Percentiles rank a stretch among this genome's conserved stretches.
phyloP scores from a whole-genome alignment of 2,329 filamentous ascomycete species.

The Aspergillus piperis region DNA sequence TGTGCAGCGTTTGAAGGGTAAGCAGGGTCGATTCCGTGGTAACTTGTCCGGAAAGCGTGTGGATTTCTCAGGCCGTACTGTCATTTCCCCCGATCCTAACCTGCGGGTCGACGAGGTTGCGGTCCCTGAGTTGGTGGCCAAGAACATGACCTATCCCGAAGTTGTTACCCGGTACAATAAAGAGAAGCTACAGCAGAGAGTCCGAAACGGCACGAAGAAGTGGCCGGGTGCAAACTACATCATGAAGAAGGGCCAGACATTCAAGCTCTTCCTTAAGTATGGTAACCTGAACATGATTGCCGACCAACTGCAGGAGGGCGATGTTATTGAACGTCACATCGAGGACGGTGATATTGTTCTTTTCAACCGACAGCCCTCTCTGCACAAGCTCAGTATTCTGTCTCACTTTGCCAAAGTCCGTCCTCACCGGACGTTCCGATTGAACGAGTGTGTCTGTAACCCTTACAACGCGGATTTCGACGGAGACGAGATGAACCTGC shows the following conservation, averaged over 20 bases:
- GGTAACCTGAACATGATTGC: constrained; percentile 72
- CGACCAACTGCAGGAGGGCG: constrained; percentile 73
- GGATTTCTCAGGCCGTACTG: constrained; percentile 94
- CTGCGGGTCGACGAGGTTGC: constrained; percentile 91
- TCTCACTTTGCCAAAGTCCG: constrained; percentile 91
- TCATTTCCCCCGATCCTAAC: constrained; percentile 97
- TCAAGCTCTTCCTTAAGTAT: constrained; percentile 75
- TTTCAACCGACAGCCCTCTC: constrained; percentile 95
- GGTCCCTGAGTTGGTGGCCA: constrained; percentile 86
- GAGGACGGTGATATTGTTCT: constrained; percentile 95
- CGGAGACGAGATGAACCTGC: constrained; percentile 98
- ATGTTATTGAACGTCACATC: constrained; percentile 90
- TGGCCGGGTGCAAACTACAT: constrained; percentile 90
- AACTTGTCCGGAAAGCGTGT: constrained; percentile 98
- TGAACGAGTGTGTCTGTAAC: constrained; percentile 97
- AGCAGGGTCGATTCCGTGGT: constrained; percentile 94
- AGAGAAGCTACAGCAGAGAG: constrained; percentile 71
- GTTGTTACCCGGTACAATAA: constrained; percentile 82
- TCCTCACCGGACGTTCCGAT: constrained; percentile 90
- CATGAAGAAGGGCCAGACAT: constrained; percentile 68
- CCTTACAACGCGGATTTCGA: constrained; percentile 99
- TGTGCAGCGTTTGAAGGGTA: constrained; percentile 93
- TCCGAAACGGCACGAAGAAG: constrained; percentile 72
- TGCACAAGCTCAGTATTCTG: constrained; percentile 98
- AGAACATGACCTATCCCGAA: constrained; percentile 94